Evolutionary conservation across 169 alveolate genomes (phyloP).

Genomic region (Toxoplasma gondii): DNA sequence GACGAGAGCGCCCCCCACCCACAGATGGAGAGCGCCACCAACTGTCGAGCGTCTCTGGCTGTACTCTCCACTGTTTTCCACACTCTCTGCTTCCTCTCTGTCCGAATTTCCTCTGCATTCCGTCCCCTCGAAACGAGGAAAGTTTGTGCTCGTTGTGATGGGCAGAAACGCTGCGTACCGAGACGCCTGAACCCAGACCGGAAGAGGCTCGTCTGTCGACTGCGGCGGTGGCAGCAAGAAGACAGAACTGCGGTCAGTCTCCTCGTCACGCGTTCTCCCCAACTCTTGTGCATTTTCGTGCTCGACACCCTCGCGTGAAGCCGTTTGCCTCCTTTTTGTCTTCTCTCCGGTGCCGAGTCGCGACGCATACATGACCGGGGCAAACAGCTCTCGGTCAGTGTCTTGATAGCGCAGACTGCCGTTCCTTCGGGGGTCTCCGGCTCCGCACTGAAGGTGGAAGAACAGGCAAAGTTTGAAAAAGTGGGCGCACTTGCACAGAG

Average conservation of each 20-base stretch:
- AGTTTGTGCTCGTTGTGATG: constrained; percentile 28
- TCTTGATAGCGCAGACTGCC: not conserved
- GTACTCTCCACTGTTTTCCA: not conserved
- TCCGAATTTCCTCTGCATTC: not conserved
- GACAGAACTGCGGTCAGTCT: not conserved
- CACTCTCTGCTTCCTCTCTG: constrained; percentile 1
- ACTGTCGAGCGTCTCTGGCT: not conserved
- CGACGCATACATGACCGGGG: constrained; percentile 31
- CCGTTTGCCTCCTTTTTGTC: not conserved
- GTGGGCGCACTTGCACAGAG: too few relatives aligned
- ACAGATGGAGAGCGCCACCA: not conserved
- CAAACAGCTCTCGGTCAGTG: not conserved
- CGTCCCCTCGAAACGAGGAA: not conserved
- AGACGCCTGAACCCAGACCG: not conserved
- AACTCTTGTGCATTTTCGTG: not conserved
- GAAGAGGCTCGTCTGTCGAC: not conserved
- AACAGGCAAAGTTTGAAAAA: too few relatives aligned
- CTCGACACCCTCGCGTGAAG: not conserved
- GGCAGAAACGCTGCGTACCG: not conserved
- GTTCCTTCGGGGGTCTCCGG: not conserved
- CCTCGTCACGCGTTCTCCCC: not conserved
- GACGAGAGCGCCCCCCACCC: constrained; percentile 1
- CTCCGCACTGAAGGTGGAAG: not conserved
- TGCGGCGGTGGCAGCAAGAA: not conserved
- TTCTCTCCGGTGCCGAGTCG: not conserved